phyloP scores from a whole-genome alignment of 75 land plant species.

The Sequoia sempervirens region DNA sequence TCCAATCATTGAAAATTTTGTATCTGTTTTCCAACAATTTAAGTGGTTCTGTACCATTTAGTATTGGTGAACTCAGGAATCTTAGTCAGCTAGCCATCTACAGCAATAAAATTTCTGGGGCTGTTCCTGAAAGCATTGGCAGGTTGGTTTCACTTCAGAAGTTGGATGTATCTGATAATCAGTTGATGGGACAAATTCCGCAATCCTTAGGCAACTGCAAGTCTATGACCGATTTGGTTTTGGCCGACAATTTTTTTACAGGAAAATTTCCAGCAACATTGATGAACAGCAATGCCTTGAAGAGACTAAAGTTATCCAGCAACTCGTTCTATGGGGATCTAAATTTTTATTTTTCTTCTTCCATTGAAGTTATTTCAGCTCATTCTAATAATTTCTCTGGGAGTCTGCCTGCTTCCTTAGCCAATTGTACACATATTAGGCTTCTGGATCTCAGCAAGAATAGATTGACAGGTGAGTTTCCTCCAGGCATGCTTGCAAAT shows the following conservation, averaged over 20 bases:
- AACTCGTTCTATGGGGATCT: not conserved
- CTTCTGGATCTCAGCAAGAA: constrained; percentile 12
- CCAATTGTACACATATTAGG: not conserved
- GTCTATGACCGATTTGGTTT: not conserved
- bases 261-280: not conserved
- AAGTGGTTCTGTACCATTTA: constrained; percentile 30
- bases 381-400: not conserved
- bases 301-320: not conserved
- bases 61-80: not conserved
- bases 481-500: not conserved
- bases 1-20: constrained; percentile 28
- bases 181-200: not conserved
- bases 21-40: constrained; percentile 43
- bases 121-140: not conserved
- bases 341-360: not conserved
- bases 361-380: not conserved
- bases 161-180: not conserved
- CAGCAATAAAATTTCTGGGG: not conserved
- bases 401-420: not conserved
- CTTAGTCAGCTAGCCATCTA: not conserved
- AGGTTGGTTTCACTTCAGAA: not conserved
- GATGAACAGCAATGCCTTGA: not conserved
- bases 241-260: not conserved
- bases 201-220: not conserved
- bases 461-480: constrained; percentile 11